These are phyloP conservation scores for Stemphylium lycopersici DNA, from an alignment of 2,329 filamentous ascomycete genomes.

Conservation along the genomic window DNA sequence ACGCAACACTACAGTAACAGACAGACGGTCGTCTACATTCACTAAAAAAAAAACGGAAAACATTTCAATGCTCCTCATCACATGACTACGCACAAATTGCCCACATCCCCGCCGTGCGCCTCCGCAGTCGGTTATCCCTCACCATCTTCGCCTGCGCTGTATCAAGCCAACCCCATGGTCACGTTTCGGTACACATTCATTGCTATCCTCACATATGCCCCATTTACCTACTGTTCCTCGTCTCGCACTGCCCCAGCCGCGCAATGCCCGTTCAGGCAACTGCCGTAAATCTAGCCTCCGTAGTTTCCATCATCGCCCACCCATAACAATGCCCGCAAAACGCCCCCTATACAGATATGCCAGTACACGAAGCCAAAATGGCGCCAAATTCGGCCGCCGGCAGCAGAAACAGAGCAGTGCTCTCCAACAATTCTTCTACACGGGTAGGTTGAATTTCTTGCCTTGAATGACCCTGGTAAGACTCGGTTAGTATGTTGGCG, in stretches of 20 bases:
- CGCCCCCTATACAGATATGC: slow-evolving; percentile 10
- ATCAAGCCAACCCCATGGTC: background rate
- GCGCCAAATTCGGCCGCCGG: slow-evolving; percentile 7
- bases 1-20: background rate
- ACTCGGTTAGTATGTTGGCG: background rate
- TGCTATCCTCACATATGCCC: slow-evolving; percentile 3
- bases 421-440: slow-evolving; percentile 41
- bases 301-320: background rate
- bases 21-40: background rate
- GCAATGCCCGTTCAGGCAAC: background rate
- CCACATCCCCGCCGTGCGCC: background rate
- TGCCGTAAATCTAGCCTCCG: background rate
- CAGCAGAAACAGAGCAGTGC: slow-evolving; percentile 8
- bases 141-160: background rate
- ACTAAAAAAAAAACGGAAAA: too few species aligned
- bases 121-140: background rate
- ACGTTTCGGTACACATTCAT: background rate
- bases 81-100: background rate
- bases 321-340: slow-evolving; percentile 6
- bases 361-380: slow-evolving; percentile 10
- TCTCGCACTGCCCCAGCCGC: background rate
- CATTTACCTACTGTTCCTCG: background rate
- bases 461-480: slow-evolving; percentile 56
- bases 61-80: too few species aligned
- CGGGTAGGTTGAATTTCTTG: slow-evolving; percentile 61